Evolutionary conservation across 2,329 filamentous ascomycete species (phyloP), one percentile per base, ranked within the genome.

Genomic region (Neonectria neomacrospora): DNA sequence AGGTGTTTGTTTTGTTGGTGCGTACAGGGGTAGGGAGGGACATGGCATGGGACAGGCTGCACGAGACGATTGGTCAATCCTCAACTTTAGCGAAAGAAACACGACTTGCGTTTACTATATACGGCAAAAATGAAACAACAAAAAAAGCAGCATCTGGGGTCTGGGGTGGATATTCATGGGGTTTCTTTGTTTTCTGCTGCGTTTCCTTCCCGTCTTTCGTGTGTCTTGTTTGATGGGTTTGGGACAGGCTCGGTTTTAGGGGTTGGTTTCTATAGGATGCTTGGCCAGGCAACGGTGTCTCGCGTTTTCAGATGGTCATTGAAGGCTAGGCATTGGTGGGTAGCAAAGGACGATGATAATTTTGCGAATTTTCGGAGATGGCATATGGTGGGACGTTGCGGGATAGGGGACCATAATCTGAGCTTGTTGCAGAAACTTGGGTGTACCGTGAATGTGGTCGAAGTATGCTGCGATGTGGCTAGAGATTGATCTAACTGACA

Each of bases 81-180:
- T 65, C 48, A 51, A 60, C 64, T 62, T 28, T 47, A 64, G 52
- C 44, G 67, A 64, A 59, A 61, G 69, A 68, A 71, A 57, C 59
- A 53, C 37, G 42, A 68, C 56, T 42, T 54, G 28, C 32, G 53
- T 58, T 64, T 45, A 60, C 67, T 65, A 56, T 62, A 67, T 61
- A 66, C 54, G 61, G 52, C 57, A 44, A 60, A 66, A 68, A 71
- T 59, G 58, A 61, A 58, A 58, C 45, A 56, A 45, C 41, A 58
- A 60, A 57, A 70, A 66, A 71, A 71, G 58, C 44, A 67, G 63
- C 66, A 73, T 72, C 32, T 37, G 61, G 69, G 71, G 62, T 65
- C 67, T 54, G 45, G 48, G 61, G 53, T 48, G 67, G 71, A 67
- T 66, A 47, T 60, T 56, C 56, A 56, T 50, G 28, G 45, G 58